Conservation (phyloP, 2,329 filamentous ascomycete species). For the Madurella mycetomatis region DNA sequence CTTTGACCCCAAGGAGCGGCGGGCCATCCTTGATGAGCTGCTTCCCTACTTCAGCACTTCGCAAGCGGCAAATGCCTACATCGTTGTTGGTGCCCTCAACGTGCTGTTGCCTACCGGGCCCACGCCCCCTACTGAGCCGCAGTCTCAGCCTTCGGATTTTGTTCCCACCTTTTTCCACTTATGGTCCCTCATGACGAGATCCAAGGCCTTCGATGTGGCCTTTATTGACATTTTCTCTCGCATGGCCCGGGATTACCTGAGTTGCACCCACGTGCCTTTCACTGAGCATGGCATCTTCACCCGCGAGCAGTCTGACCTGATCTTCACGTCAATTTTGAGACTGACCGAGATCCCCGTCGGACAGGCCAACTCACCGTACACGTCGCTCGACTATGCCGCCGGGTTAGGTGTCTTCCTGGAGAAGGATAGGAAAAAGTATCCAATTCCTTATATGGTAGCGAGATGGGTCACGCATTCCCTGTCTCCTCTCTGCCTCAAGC, state of each 20-base stretch:
- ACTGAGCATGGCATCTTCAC: slow-evolving; percentile 87
- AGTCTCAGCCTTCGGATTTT: slow-evolving; percentile 83
- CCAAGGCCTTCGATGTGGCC: slow-evolving; percentile 77
- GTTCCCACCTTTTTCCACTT: slow-evolving; percentile 93
- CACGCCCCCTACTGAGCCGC: slow-evolving; percentile 62
- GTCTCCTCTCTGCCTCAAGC: slow-evolving; percentile 74
- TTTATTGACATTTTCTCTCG: slow-evolving; percentile 89
- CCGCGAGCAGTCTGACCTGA: slow-evolving; percentile 81
- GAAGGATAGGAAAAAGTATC: slow-evolving; percentile 89
- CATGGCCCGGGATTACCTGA: slow-evolving; percentile 76
- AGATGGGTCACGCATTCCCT: slow-evolving; percentile 90
- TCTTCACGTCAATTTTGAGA: slow-evolving; percentile 87
- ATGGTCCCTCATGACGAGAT: slow-evolving; percentile 90
- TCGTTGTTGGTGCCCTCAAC: slow-evolving; percentile 85
- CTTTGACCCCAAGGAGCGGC: slow-evolving; percentile 83
- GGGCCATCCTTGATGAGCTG: slow-evolving; percentile 74
- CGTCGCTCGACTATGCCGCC: slow-evolving; percentile 74
- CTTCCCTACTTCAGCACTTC: slow-evolving; percentile 89
- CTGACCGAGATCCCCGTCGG: slow-evolving; percentile 94
- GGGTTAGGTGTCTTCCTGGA: slow-evolving; percentile 84
- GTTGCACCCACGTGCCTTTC: slow-evolving; percentile 71
- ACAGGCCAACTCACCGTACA: slow-evolving; percentile 90
- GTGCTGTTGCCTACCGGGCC: slow-evolving; percentile 81
- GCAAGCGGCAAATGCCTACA: slow-evolving; percentile 85
- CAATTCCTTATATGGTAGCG: slow-evolving; percentile 85